Base-by-base conservation (phyloP, 1,139 yeast species). In the Lodderomyces parapsilosis region DNA sequence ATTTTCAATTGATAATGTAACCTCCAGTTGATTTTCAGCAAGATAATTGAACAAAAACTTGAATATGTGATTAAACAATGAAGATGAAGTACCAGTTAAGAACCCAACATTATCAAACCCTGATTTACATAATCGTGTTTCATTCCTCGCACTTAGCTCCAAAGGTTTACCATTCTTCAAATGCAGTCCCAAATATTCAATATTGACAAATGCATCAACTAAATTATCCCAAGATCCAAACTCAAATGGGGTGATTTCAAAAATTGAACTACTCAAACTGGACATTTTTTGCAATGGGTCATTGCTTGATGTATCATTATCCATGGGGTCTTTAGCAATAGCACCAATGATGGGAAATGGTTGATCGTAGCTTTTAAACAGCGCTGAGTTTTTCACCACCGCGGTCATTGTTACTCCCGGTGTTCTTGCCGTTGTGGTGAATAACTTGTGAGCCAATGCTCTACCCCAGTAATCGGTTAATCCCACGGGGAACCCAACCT, bases 71-170 rank as follows among this genome's bases (percentile, higher is more conserved):
- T 83, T 83, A 65, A 83, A 86, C 19, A 86, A 60, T 1, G 88
- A 78, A 0, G 94, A 83, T 0, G 94, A 83, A 0, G 91, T 78
- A 0, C 86, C 95, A 17, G 83, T 71, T 8, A 87, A 60, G 53
- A 83, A 86, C 0, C 89, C 91, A n/a, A 80, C 76, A 53, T 83
- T 83, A 57, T 87, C 96, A 53, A 75, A 83, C 1, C 82, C 83
- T 3, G 63, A 60, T 22, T 73, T 64, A 58, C 95, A 86, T 15
- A 22, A 18, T 7, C 52, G 43, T 8, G 58, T 57, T 34, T 50
- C 50, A 23, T 68, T 69, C n/a, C n/a, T n/a, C 2, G 55, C 48
- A 36, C 50, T 48, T 13, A 49, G 60, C 38, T 55, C 49, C 28
- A 47, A 51, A 18, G 49, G 46, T 8, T 40, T 47, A 0, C 71